Evolutionary conservation across 345 rosid genomes (phyloP).

Genomic region (Syzygium grande): DNA sequence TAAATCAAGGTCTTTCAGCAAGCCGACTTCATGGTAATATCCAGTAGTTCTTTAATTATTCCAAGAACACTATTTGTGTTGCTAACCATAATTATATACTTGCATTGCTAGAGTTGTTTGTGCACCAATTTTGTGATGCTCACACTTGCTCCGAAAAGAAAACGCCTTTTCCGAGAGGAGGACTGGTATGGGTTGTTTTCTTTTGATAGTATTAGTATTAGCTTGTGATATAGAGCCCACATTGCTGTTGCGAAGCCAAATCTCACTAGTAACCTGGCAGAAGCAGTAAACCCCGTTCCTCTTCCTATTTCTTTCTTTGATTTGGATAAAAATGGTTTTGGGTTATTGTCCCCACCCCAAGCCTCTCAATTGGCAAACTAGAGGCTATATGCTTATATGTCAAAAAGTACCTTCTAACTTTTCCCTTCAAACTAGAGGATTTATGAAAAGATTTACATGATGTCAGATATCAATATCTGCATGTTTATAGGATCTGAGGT

Average conservation of each 20-base stretch:
- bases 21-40: constrained; percentile 82
- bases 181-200: constrained; percentile 44
- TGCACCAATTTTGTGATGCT: constrained; percentile 93
- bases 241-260: not conserved
- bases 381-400: not conserved
- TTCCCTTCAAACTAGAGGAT: not conserved
- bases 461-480: not conserved
- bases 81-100: constrained; percentile 5
- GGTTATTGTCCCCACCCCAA: not conserved
- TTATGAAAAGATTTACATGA: not conserved
- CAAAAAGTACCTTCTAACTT: not conserved
- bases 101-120: constrained; percentile 51
- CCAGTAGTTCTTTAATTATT: not conserved
- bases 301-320: not conserved
- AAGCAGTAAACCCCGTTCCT: not conserved
- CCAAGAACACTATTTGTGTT: not conserved
- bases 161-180: constrained; percentile 68
- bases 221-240: not conserved
- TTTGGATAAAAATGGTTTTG: not conserved
- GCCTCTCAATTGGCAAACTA: not conserved
- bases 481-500: not conserved
- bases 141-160: constrained; percentile 61
- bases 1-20: constrained; percentile 65
- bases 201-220: not conserved
- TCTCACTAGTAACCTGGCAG: not conserved